Evolutionary conservation across 2,329 filamentous ascomycete genomes (phyloP).

Genomic region (Hymenotorrendiella dingleyae): DNA sequence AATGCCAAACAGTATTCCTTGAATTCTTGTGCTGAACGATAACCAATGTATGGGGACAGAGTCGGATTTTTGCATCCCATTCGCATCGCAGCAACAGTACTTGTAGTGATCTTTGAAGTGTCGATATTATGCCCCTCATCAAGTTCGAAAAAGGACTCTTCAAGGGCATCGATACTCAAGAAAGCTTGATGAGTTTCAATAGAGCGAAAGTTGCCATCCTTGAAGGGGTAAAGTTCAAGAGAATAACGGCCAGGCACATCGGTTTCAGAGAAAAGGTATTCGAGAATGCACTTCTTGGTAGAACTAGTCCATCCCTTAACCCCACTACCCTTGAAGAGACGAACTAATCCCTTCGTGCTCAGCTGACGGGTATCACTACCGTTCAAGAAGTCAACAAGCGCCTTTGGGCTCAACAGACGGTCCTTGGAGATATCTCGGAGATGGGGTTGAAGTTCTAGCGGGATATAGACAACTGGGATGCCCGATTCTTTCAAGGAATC

Average conservation of each 20-base stretch:
- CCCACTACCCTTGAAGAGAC: too few relatives aligned
- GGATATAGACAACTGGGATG: too few relatives aligned
- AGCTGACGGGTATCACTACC: too few relatives aligned
- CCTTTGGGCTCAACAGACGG: too few relatives aligned
- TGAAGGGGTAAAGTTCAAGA: conserved; percentile 15
- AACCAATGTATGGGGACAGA: conserved; percentile 15
- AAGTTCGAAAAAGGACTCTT: conserved; percentile 16
- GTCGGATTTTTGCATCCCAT: conserved; percentile 4
- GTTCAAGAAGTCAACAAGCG: too few relatives aligned
- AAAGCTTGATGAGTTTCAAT: conserved; percentile 4
- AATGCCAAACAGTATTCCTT: conserved; percentile 11
- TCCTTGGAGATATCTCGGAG: too few relatives aligned
- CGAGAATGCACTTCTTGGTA: too few relatives aligned
- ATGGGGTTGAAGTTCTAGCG: too few relatives aligned
- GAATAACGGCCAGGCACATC: too few relatives aligned
- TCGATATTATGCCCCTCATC: conserved; percentile 15
- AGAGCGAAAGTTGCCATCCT: conserved; percentile 18
- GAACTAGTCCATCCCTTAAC: too few relatives aligned
- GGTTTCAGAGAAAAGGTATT: conserved; percentile 12
- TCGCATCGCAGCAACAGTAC: conserved; percentile 1
- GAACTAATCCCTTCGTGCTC: too few relatives aligned
- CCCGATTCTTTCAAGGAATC: too few relatives aligned
- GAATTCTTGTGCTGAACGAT: conserved; percentile 12
- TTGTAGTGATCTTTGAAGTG: conserved; percentile 9
- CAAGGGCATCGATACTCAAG: conserved; percentile 18